phyloP scores from a whole-genome alignment of 2,329 filamentous ascomycete species.

The Penicillium capsulatum region DNA sequence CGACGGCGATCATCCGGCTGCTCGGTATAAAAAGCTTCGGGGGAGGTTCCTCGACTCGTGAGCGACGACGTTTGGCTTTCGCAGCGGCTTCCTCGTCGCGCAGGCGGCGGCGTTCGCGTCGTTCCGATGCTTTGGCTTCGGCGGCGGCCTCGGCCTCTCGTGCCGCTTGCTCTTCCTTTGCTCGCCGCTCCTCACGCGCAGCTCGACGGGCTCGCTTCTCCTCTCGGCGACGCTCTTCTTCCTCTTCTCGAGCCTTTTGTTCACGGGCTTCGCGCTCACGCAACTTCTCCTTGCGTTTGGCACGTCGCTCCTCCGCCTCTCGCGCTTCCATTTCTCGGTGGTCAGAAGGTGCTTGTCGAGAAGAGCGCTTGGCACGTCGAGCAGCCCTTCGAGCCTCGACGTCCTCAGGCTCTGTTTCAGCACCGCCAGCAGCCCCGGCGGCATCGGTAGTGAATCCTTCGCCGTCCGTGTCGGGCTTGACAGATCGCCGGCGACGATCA shows the following conservation, averaged over 20 bases:
- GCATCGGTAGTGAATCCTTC: conserved; percentile 48
- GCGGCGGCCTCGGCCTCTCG: conserved; percentile 32
- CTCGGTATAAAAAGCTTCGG: conserved; percentile 26
- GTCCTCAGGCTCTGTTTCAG: conserved; percentile 43
- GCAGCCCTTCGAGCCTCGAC: conserved; percentile 62
- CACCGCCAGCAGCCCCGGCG: conserved; percentile 29
- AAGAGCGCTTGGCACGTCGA: conserved; percentile 53
- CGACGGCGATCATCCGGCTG: conserved; percentile 28
- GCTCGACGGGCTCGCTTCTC: conserved; percentile 33
- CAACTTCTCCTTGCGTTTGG: conserved; percentile 51
- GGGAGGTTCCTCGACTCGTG: conserved; percentile 28
- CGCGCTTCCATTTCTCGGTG: conserved; percentile 31
- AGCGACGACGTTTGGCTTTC: conserved; percentile 32
- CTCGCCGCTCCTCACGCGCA: conserved; percentile 33
- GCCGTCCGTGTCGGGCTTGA: conserved; percentile 47
- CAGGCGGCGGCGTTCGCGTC: conserved; percentile 39
- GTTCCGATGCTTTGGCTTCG: conserved; percentile 38
- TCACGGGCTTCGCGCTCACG: conserved; percentile 40
- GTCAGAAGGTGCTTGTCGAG: conserved; percentile 36
- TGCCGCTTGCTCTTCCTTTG: conserved; percentile 46
- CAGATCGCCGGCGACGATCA: conserved; percentile 37
- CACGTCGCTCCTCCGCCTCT: conserved; percentile 38
- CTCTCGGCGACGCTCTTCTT: conserved; percentile 33
- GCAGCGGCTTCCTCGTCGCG: conserved; percentile 33
- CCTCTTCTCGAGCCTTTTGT: conserved; percentile 33